These are phyloP conservation scores for Daldinia sp. DNA, from an alignment of 2,329 filamentous ascomycete genomes.

Conservation along the genomic window DNA sequence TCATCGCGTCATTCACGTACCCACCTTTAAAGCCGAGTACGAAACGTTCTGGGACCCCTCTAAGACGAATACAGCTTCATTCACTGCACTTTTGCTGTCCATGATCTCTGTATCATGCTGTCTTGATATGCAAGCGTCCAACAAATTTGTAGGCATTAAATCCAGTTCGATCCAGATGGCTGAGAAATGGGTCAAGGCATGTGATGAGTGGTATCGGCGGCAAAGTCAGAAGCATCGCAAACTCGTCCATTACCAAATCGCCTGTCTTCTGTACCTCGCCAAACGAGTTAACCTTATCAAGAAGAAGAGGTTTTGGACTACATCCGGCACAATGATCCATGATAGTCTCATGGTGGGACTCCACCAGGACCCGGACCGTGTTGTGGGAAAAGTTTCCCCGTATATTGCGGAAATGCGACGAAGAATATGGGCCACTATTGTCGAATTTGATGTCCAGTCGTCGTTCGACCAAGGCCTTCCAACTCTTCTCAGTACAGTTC, in stretches of 20 bases:
- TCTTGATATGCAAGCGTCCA: slow-evolving; percentile 59
- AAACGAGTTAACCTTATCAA: slow-evolving; percentile 70
- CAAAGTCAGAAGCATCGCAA: slow-evolving; percentile 70
- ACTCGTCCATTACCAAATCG: slow-evolving; percentile 68
- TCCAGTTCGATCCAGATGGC: slow-evolving; percentile 64
- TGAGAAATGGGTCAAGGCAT: slow-evolving; percentile 64
- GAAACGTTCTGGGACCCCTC: slow-evolving; percentile 61
- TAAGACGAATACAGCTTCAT: slow-evolving; percentile 57
- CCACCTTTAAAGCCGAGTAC: slow-evolving; percentile 65
- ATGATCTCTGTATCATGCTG: slow-evolving; percentile 69
- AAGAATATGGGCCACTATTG: slow-evolving; percentile 67
- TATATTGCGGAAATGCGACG: slow-evolving; percentile 70
- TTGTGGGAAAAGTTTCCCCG: slow-evolving; percentile 62
- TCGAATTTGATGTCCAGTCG: slow-evolving; percentile 69
- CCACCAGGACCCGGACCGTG: slow-evolving; percentile 65
- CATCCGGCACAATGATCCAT: slow-evolving; percentile 63
- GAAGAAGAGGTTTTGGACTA: slow-evolving; percentile 71
- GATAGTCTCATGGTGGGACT: slow-evolving; percentile 67
- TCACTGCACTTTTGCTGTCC: slow-evolving; percentile 65
- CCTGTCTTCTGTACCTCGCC: slow-evolving; percentile 66
- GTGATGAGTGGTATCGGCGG: slow-evolving; percentile 61
- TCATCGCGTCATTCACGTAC: slow-evolving; percentile 66
- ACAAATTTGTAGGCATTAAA: slow-evolving; percentile 66
- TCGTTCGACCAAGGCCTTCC: slow-evolving; percentile 68
- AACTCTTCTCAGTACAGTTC: slow-evolving; percentile 64